Conservation (phyloP, 768 basidiomycete species). For the Russula emetica region DNA sequence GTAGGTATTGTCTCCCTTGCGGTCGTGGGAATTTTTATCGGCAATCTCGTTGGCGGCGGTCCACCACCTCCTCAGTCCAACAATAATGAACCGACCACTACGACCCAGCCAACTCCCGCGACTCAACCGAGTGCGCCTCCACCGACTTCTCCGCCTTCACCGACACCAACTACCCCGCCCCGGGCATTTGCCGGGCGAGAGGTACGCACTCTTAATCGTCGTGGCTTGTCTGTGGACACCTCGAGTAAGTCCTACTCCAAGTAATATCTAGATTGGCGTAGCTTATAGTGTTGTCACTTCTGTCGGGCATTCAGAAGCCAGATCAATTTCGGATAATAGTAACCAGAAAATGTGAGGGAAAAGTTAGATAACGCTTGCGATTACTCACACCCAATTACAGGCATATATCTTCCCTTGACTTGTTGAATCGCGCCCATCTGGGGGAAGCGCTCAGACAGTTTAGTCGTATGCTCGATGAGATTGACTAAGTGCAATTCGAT, state of each 20-base stretch:
- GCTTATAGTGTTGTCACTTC: not conserved
- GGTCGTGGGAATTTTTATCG: too few species aligned
- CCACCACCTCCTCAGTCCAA: too few species aligned
- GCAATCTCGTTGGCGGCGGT: too few species aligned
- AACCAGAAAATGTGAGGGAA: not conserved
- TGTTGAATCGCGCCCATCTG: not conserved
- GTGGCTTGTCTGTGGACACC: too few species aligned
- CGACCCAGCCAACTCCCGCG: too few species aligned
- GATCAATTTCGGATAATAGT: not conserved
- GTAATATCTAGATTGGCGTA: not conserved
- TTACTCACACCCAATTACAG: not conserved
- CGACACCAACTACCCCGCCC: not conserved
- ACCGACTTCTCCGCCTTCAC: not conserved
- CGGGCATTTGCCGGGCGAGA: not conserved
- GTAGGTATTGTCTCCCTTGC: too few species aligned
- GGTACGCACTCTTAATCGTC: not conserved
- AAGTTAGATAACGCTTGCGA: not conserved
- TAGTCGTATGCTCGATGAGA: not conserved
- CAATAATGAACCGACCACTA: too few species aligned
- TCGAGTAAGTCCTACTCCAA: too few species aligned
- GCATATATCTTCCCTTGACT: not conserved
- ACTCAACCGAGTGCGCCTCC: not conserved
- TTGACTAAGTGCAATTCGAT: not conserved
- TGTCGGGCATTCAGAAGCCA: not conserved
- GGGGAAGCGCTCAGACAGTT: not conserved